These are phyloP conservation scores for Boehmeria nivea DNA, from an alignment of 306 rosid species.

Conservation along the genomic window DNA sequence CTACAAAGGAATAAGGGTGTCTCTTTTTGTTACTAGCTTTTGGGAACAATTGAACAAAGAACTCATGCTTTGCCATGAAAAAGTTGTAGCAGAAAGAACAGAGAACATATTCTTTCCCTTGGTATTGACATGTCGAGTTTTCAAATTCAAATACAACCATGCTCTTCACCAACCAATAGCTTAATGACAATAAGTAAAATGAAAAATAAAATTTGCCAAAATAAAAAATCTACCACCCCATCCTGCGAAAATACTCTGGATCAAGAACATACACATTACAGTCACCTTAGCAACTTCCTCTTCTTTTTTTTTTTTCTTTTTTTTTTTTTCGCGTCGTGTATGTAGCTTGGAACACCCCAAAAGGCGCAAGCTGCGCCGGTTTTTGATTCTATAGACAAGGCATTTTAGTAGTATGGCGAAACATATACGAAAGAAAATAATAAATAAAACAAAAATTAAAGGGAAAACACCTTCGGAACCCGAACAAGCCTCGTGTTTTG, in stretches of 20 bases:
- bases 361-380: slow-evolving; percentile 42
- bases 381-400: slow-evolving; percentile 40
- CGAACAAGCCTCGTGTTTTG: neutral
- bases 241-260: slow-evolving; percentile 32
- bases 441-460: slow-evolving; percentile 33
- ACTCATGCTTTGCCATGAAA: neutral
- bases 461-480: slow-evolving; percentile 37
- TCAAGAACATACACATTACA: too few relatives aligned
- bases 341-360: slow-evolving; percentile 31
- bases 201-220: neutral
- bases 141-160: slow-evolving; percentile 33
- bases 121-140: slow-evolving; percentile 30
- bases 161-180: slow-evolving; percentile 22
- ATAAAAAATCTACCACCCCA: slow-evolving; percentile 32
- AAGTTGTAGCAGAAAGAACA: too few relatives aligned
- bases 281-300: slow-evolving; percentile 12
- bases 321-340: slow-evolving; percentile 13
- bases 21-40: too few relatives aligned
- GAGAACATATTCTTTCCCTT: slow-evolving; percentile 23
- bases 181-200: neutral
- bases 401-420: slow-evolving; percentile 41
- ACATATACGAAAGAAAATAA: slow-evolving; percentile 4
- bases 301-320: too few relatives aligned
- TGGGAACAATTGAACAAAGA: too few relatives aligned
- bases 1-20: too few relatives aligned